Evolutionary conservation across 2,329 filamentous ascomycete genomes (phyloP), one percentile per base, ranked within the genome.

Genomic region (Alternaria brassicicola): DNA sequence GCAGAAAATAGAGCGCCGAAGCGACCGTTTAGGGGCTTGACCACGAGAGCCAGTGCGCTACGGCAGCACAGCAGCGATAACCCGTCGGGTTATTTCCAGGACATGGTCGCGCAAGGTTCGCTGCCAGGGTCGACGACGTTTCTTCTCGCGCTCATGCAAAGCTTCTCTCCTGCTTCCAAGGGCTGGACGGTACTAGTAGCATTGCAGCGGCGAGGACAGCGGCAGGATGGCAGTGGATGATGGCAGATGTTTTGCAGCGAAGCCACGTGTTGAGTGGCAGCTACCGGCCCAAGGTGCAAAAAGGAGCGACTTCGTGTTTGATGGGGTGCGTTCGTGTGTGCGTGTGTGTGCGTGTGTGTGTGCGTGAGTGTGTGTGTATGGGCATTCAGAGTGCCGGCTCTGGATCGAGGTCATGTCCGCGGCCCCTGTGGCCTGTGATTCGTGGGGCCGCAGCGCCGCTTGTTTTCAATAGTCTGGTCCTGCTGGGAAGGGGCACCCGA

Each of bases 381-480:
- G 35, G 10, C 21, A 53, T 53, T 13, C 47, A 41, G 51, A 53
- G 28, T 47, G 19, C 41, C 13, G 38, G 33, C 30, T 31, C 38
- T 42, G 49, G 19, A 52, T 52, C 38, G 38, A 52, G 38, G 19
- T 6, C 33, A 54, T 48, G 52, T 54, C 52, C 43, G 52, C 52
- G 43, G 52, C 35, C 52, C 52, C 39, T 41, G 30, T 15, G 15
- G 30, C 4, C 43, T 49, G 26, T 21, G 19, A 55, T 55, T 55
- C 43, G 52, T 46, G 36, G 35, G 52, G 43, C 28, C 31, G 55
- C 43, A 49, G 31, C 19, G 38, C 53, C 56, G 52, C 49, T 49
- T 57, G 41, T 28, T 60, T 60, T 61, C 60, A 33, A 62, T 62
- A 62, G 60, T 51, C 25, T 50, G 45, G 19, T 47, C 12, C 28